phyloP scores from a whole-genome alignment of 352 stramenopile species.

The Phytopythium aichiense region DNA sequence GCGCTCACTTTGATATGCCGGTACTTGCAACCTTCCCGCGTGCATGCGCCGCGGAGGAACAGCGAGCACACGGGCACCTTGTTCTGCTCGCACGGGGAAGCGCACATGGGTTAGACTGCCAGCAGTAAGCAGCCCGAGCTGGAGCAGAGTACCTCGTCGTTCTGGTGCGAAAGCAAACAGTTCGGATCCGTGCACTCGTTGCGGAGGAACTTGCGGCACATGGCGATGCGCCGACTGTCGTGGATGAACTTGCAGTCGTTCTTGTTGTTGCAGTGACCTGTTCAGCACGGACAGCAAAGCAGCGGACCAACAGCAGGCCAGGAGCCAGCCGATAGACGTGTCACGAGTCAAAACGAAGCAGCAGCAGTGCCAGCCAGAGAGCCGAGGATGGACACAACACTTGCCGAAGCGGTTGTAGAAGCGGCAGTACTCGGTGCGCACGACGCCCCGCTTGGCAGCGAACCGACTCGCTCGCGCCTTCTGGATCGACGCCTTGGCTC shows the following conservation, averaged over 20 bases:
- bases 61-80: conserved; percentile 80
- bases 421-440: conserved; percentile 72
- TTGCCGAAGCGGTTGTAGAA: conserved; percentile 85
- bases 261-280: conserved; percentile 82
- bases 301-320: not conserved
- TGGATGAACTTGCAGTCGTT: conserved; percentile 80
- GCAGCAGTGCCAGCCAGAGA: not conserved
- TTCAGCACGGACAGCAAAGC: conserved; percentile 4
- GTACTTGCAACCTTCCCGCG: conserved; percentile 72
- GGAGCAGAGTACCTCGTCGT: conserved; percentile 56
- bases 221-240: conserved; percentile 75
- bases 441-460: conserved; percentile 17
- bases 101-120: not conserved
- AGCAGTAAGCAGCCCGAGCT: conserved; percentile 2
- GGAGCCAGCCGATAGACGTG: not conserved
- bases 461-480: conserved; percentile 40
- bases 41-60: conserved; percentile 72
- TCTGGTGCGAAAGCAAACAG: conserved; percentile 63
- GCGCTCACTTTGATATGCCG: conserved; percentile 79
- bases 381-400: conserved; percentile 8
- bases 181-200: conserved; percentile 54
- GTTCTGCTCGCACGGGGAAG: conserved; percentile 36
- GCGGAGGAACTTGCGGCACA: conserved; percentile 74
- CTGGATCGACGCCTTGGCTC: conserved; percentile 47
- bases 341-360: not conserved